Evolutionary conservation across 306 rosid species (phyloP), one percentile per base, ranked within the genome.

Genomic region (Begonia fuchsioides): DNA sequence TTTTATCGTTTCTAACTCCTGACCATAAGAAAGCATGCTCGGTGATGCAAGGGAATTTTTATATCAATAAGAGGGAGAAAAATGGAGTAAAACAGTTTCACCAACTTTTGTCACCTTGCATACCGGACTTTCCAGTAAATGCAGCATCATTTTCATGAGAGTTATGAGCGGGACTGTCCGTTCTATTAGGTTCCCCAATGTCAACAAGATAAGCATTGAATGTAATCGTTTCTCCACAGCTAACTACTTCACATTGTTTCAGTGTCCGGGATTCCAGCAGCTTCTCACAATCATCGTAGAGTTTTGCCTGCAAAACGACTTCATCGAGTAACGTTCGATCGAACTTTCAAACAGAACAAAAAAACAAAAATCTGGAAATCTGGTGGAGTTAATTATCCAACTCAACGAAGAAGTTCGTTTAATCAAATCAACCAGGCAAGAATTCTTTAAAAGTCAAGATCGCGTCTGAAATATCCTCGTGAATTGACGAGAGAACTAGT

Each of bases 151-250:
- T 58, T 62, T 71, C 76, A 43, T 63, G 63, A 26, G 65, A 70
- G 40, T 52, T 70, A 47, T 57, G 56, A 49, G 26, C 63, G 59
- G 70, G 64, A 49, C 60, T 66, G 15, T 41, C 5, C 10, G 13
- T 13, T 10, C 52, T 76, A 49, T 66, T 76, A 61, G 16, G 32
- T 64, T 84, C 86, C 48, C 82, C 83, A 53, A 84, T 63, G 50
- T 81, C 86, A 62, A 88, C 74, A 74, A 81, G 67, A 64, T 88
- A 72, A 52, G 73, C 66, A 63, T 76, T 80, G 51, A 81, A 84
- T 52, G 70, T 38, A 54, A 84, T 55, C 43, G 78, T 72, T 67
- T 71, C 86, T 18, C 83, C 80, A 2, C 82, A 54, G 64, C 47
- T 73, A 53, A 81, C 68, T 19, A 54, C 55, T 44, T 88, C 95